phyloP scores from a whole-genome alignment of 139 green algal genomes.

The Chlorella sp. region DNA sequence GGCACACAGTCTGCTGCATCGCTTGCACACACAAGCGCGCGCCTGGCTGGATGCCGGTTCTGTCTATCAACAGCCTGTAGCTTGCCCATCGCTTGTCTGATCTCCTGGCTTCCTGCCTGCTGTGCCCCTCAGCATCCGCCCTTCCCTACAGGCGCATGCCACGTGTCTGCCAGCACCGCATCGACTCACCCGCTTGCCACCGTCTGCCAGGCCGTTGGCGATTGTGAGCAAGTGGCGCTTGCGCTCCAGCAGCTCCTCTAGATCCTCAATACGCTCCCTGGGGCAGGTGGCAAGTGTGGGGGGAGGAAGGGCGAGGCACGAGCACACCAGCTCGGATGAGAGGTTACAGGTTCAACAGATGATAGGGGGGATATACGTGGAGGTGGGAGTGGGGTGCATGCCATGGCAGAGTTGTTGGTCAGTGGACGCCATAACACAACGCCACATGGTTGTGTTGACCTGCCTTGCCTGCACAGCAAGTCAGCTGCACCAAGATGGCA shows the following conservation, averaged over 20 bases:
- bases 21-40: neutral
- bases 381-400: neutral
- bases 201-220: constrained; percentile 41
- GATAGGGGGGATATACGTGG: no score
- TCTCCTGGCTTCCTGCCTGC: neutral
- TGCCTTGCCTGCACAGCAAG: neutral
- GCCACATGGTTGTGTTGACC: neutral
- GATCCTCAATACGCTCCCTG: constrained; percentile 23
- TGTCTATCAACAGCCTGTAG: no score
- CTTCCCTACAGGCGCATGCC: neutral
- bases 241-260: constrained; percentile 34
- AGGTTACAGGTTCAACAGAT: no score
- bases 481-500: neutral
- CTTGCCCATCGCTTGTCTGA: neutral
- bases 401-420: neutral
- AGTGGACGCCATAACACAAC: neutral
- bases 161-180: neutral
- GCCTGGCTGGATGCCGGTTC: neutral
- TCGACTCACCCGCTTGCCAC: constrained; percentile 23
- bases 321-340: no score
- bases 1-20: neutral
- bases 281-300: neutral
- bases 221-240: constrained; percentile 26
- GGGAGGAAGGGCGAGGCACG: no score
- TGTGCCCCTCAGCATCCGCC: neutral